phyloP scores from a whole-genome alignment of 2,329 filamentous ascomycete species.

The Sordariomycetes sp. region DNA sequence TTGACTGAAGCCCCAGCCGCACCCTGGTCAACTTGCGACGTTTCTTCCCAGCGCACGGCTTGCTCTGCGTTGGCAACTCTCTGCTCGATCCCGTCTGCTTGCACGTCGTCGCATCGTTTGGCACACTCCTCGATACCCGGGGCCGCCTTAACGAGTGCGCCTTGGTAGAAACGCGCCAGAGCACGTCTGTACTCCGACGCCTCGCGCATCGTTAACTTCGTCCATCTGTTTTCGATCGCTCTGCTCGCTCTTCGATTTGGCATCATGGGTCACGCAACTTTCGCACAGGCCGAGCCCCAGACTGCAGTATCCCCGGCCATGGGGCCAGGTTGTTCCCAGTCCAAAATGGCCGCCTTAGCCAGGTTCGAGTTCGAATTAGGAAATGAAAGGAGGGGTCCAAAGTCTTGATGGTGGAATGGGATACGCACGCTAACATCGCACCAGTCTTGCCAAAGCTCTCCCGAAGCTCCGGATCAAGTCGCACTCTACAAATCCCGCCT shows the following conservation, averaged over 20 bases:
- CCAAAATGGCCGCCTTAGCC: conserved; percentile 46
- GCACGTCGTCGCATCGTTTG: neutral
- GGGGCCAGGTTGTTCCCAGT: conserved; percentile 22
- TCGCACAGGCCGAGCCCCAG: neutral
- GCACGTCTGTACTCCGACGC: neutral
- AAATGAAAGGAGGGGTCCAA: conserved; percentile 72
- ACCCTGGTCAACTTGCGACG: neutral
- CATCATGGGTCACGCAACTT: neutral
- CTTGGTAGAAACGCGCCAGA: neutral
- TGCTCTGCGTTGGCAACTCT: neutral
- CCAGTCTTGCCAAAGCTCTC: neutral
- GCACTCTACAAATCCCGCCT: conserved; percentile 22
- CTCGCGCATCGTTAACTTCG: neutral
- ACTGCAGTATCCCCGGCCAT: neutral
- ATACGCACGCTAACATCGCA: neutral
- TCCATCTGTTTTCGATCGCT: neutral
- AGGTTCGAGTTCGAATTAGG: conserved; percentile 79
- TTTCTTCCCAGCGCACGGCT: neutral
- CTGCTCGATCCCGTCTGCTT: neutral
- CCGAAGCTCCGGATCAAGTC: neutral
- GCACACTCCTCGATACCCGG: neutral
- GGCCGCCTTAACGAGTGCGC: neutral
- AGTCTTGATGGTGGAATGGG: conserved; percentile 86
- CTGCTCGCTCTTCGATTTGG: neutral
- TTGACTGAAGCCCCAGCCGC: neutral